phyloP scores from a whole-genome alignment of 2,329 filamentous ascomycete species.

The Zymoseptoria brevis region DNA sequence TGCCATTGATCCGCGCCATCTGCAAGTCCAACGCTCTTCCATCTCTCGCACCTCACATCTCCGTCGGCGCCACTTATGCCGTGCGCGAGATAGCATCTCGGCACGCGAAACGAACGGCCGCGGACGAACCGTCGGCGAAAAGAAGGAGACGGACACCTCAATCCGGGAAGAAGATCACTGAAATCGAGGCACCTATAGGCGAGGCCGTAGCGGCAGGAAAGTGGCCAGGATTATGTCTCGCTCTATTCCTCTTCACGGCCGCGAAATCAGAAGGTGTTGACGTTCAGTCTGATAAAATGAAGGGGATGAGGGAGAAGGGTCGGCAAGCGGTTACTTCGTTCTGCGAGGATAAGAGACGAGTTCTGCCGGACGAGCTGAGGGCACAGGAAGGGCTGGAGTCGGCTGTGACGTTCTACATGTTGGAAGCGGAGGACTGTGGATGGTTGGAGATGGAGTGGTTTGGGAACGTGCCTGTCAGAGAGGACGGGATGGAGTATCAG shows the following conservation, averaged over 20 bases:
- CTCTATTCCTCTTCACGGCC: conserved; percentile 9
- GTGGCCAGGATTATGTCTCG: conserved; percentile 15
- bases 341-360: not conserved
- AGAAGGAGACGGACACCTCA: conserved; percentile 9
- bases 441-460: conserved; percentile 24
- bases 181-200: not conserved
- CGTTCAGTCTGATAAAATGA: conserved; percentile 2
- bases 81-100: conserved; percentile 10
- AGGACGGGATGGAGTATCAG: conserved; percentile 36
- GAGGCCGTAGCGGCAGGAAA: conserved; percentile 4
- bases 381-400: conserved; percentile 6
- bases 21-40: conserved; percentile 15
- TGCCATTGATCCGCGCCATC: conserved; percentile 48
- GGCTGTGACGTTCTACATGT: conserved; percentile 14
- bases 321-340: conserved; percentile 5
- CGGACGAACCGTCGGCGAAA: conserved; percentile 3
- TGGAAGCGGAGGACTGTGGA: conserved; percentile 16
- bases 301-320: conserved; percentile 2
- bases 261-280: conserved; percentile 10
- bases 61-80: conserved; percentile 14
- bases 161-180: conserved; percentile 1
- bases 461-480: conserved; percentile 9
- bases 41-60: conserved; percentile 17
- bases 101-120: conserved; percentile 1
- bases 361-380: conserved; percentile 2